Conservation (phyloP, 1,284 basidiomycete genomes). For the Chondrostereum purpureum region DNA sequence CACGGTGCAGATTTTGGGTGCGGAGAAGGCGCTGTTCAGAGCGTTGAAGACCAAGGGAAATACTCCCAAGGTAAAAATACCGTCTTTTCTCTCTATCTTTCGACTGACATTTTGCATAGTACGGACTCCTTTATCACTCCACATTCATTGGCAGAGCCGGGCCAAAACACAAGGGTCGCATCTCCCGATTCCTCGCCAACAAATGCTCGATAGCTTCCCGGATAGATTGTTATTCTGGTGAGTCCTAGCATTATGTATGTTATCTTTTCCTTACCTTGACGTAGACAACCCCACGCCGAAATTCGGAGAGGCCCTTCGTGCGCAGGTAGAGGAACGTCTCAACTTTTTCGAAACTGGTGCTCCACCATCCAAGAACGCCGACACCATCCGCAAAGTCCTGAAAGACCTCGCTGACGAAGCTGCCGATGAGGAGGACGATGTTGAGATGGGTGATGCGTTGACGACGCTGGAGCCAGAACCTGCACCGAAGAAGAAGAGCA, state of each 20-base stretch:
- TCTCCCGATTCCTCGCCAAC: conserved; percentile 97
- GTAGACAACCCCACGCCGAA: conserved; percentile 83
- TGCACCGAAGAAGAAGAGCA: conserved; percentile 44
- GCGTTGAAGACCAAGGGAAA: conserved; percentile 99
- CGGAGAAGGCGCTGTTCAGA: conserved; percentile 97
- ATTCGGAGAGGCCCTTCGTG: conserved; percentile 90
- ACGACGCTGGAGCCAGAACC: conserved; percentile 50
- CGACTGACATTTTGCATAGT: conserved; percentile 38
- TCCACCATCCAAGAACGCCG: conserved; percentile 80
- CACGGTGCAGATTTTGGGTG: conserved; percentile 96
- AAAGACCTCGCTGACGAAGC: conserved; percentile 72
- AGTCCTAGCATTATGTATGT: conserved; percentile 14
- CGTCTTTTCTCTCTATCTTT: conserved; percentile 7
- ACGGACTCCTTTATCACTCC: conserved; percentile 90
- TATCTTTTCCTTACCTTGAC: conserved; percentile 4
- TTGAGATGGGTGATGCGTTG: conserved; percentile 45
- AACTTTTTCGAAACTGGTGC: conserved; percentile 90
- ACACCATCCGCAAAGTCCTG: conserved; percentile 85
- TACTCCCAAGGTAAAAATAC: conserved; percentile 79
- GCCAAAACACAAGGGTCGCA: conserved; percentile 95
- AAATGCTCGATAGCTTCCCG: conserved; percentile 98
- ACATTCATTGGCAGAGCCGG: conserved; percentile 95
- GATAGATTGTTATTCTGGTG: conserved; percentile 95
- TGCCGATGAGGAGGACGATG: conserved; percentile 66
- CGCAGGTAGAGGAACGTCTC: conserved; percentile 95